Evolutionary conservation across 2,329 filamentous ascomycete species (phyloP).

Genomic region (Aspergillus fumigatiaffinis): DNA sequence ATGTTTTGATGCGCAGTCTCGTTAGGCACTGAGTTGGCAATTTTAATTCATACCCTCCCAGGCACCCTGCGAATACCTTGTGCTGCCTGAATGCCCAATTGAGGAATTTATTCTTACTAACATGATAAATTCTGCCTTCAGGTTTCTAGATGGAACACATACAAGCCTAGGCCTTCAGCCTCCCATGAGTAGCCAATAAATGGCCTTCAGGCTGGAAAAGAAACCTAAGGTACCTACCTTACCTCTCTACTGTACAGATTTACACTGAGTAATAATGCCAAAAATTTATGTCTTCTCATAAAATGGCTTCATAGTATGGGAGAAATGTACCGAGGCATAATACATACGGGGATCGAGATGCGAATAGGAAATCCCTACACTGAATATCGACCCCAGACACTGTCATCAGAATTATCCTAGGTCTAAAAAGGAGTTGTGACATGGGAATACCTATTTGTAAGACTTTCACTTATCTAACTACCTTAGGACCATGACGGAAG

Average conservation of each 20-base stretch:
- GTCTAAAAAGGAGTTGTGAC: background rate
- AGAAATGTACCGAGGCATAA: too few relatives aligned
- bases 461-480: background rate
- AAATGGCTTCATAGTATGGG: too few relatives aligned
- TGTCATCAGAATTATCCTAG: background rate
- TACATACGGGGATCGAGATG: background rate
- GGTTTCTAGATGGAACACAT: background rate
- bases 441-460: background rate
- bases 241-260: background rate
- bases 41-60: background rate
- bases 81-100: conserved; percentile 24
- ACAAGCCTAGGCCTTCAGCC: too few relatives aligned
- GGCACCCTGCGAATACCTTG: conserved; percentile 1
- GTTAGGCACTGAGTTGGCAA: conserved; percentile 4
- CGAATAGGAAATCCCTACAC: background rate
- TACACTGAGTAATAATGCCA: background rate
- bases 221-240: conserved; percentile 1
- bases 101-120: background rate
- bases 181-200: too few relatives aligned
- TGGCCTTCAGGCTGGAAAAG: too few relatives aligned
- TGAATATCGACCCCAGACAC: background rate
- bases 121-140: background rate
- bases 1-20: background rate
- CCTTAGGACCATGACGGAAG: background rate
- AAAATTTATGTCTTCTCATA: background rate